Evolutionary conservation across 805 yeast genomes (phyloP), one percentile per base, ranked within the genome.

Genomic region (Starmera amethionina): DNA sequence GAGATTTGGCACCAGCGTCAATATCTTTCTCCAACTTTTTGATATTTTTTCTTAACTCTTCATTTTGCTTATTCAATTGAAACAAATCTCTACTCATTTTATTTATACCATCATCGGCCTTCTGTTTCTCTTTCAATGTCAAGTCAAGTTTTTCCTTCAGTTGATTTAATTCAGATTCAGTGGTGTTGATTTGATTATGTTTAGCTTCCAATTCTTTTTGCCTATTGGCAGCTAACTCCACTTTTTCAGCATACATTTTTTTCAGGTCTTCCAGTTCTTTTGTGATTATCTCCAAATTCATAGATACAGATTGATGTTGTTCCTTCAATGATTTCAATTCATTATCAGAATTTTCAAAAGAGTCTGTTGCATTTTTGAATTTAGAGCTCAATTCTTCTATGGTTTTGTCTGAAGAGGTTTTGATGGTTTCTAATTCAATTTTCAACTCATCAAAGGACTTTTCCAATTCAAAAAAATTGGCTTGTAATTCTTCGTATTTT

Each of bases 51-150:
- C 72, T 77, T 7, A 70, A 50, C 0, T 72, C 70, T 2, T 72
- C 76, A 42, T 79, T 79, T 30, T 76, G 77, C 41, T 74, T 75
- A 0, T 77, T 70, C 34, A 87, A 63, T 37, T 72, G 72, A 58
- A 86, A 74, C 28, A 89, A 63, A 47, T 89, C 97, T 32, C 90
- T 67, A 40, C 81, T 82, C 95, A 89, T 84, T 49, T 87, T 88
- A 55, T 88, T 88, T 39, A 89, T 80, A 4, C 95, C 97, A 43
- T 77, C 80, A 51, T 89, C 96, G 1, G 90, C 83, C 46, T 73
- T 79, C 22, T 68, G 67, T 49, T 77, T 81, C 11, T 70, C 72
- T 1, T 33, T 46, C 1, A 45, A 45, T 6, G 57, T 38, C 2
- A 45, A 52, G 6, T 53, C 49, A 4, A 67, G 44, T 11, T 59